Evolutionary conservation across 371 early-diverging fungal genomes (phyloP).

Genomic region (Actinomortierella ambigua): DNA sequence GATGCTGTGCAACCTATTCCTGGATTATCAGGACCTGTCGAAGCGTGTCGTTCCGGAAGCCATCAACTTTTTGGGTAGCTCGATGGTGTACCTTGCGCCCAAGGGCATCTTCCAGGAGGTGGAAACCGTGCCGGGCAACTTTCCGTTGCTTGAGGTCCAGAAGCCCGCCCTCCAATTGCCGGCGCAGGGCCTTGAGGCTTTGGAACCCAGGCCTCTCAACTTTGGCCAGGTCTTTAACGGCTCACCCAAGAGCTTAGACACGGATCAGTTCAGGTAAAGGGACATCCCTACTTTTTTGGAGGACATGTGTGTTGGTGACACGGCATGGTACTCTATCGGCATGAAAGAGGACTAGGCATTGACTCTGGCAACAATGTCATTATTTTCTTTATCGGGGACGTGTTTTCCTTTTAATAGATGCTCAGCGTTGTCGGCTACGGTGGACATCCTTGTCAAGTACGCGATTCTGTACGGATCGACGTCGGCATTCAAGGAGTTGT

Average conservation of each 20-base stretch:
- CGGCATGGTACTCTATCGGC: no score
- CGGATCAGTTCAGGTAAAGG: slow-evolving; percentile 9
- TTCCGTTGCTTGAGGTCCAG: slow-evolving; percentile 52
- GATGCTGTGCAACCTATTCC: slow-evolving; percentile 71
- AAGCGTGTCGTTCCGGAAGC: slow-evolving; percentile 89
- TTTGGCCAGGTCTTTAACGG: slow-evolving; percentile 13
- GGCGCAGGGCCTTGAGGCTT: slow-evolving; percentile 38
- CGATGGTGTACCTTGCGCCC: slow-evolving; percentile 59
- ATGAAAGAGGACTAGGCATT: no score
- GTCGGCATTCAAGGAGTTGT: slow-evolving; percentile 66
- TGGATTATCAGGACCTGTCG: slow-evolving; percentile 76
- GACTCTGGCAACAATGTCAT: no score
- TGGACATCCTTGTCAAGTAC: slow-evolving; percentile 55
- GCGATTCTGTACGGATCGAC: slow-evolving; percentile 61
- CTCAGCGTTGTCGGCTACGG: slow-evolving; percentile 48
- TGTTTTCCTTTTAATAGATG: slow-evolving; percentile 18
- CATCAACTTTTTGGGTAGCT: slow-evolving; percentile 68
- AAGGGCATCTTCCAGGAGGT: slow-evolving; percentile 44
- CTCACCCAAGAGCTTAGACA: slow-evolving; percentile 1
- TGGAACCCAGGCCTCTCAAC: slow-evolving; percentile 31
- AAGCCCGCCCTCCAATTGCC: slow-evolving; percentile 33
- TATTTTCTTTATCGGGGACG: no score
- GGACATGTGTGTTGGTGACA: no score
- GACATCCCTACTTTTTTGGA: neutral
- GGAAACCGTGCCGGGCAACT: slow-evolving; percentile 50